phyloP scores from a whole-genome alignment of 225 moss, liverwort and hornwort species.

The Pseudisothecium myosuroides region DNA sequence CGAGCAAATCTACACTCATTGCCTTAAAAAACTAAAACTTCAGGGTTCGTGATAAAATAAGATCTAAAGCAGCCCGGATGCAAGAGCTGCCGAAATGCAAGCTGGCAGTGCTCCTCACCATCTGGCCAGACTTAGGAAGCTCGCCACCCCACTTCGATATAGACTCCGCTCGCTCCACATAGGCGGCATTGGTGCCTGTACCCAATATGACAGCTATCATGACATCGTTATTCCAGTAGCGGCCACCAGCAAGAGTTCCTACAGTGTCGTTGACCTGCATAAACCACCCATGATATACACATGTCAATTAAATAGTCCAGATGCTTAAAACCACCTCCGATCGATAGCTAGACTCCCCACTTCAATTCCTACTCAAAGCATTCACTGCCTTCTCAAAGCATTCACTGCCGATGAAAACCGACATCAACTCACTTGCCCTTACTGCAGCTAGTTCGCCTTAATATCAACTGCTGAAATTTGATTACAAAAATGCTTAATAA shows the following conservation, averaged over 20 bases:
- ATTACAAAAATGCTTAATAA: not conserved
- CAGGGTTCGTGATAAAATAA: not conserved
- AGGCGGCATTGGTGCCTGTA: conserved; percentile 79
- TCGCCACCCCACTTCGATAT: conserved; percentile 56
- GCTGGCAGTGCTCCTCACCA: conserved; percentile 14
- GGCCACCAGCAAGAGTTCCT: conserved; percentile 75
- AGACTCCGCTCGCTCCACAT: conserved; percentile 59
- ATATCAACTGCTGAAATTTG: not conserved
- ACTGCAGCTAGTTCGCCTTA: not conserved
- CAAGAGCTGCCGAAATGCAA: not conserved
- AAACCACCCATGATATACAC: conserved; percentile 2
- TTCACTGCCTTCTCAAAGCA: not conserved
- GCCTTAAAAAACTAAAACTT: not conserved
- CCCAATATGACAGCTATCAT: conserved; percentile 81
- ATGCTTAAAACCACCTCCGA: not conserved
- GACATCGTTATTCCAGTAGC: conserved; percentile 70
- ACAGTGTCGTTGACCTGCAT: conserved; percentile 69
- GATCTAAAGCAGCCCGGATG: not conserved
- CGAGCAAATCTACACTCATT: not conserved
- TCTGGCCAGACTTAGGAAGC: conserved; percentile 41
- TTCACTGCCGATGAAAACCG: not conserved
- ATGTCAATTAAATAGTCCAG: not conserved
- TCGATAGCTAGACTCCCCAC: not conserved
- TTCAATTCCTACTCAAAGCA: not conserved
- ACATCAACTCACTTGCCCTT: not conserved